phyloP scores from a whole-genome alignment of 371 early-diverging fungal species.

The Mucor lusitanicus region DNA sequence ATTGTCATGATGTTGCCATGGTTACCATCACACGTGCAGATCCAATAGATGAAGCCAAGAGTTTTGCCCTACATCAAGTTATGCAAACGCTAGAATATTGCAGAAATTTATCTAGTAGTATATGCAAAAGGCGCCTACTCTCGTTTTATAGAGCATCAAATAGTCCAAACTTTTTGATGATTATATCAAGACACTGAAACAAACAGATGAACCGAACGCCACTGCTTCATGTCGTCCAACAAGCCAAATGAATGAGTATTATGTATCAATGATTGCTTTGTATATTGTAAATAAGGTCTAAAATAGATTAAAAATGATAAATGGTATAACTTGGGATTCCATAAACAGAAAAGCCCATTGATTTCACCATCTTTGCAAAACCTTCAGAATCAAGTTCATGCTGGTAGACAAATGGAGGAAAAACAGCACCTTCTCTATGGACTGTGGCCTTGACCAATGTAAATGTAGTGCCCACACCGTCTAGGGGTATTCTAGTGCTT shows the following conservation, averaged over 20 bases:
- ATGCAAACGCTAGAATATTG: not conserved
- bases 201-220: not conserved
- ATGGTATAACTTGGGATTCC: constrained; percentile 55
- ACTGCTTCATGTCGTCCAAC: too few species aligned
- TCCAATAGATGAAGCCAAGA: not conserved
- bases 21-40: not conserved
- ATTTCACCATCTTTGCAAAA: constrained; percentile 67
- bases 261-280: not conserved
- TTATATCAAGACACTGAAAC: too few species aligned
- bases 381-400: constrained; percentile 76
- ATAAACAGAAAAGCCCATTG: constrained; percentile 58
- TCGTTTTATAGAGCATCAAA: too few species aligned
- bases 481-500: constrained; percentile 48
- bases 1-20: not conserved
- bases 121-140: not conserved
- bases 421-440: constrained; percentile 65
- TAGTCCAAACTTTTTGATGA: not conserved
- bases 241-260: not conserved
- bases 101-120: not conserved
- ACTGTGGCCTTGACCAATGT: constrained; percentile 64
- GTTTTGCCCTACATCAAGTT: not conserved
- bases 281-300: not conserved
- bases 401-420: constrained; percentile 60
- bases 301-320: constrained; percentile 9
- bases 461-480: constrained; percentile 66